These are phyloP conservation scores for Melaleuca alternifolia DNA, from an alignment of 345 rosid species.

Conservation along the genomic window DNA sequence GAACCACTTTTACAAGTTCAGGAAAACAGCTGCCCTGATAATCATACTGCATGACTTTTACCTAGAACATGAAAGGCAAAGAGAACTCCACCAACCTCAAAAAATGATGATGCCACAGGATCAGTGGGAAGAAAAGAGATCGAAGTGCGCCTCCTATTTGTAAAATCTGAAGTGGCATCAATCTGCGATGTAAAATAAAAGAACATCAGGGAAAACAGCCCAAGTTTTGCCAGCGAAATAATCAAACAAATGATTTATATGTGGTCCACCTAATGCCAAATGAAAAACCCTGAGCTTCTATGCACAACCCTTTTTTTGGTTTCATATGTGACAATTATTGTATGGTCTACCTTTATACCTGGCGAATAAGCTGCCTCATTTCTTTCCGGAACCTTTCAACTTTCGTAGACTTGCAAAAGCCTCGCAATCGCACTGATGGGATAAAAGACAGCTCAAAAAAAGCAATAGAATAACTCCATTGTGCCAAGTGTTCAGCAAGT, in stretches of 20 bases:
- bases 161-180: constrained; percentile 53
- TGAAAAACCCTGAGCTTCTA: background rate
- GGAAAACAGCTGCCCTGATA: background rate
- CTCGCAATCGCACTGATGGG: constrained; percentile 60
- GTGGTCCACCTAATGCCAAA: background rate
- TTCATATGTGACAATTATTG: background rate
- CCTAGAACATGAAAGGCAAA: background rate
- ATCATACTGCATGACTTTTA: background rate
- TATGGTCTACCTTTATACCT: constrained; percentile 30
- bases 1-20: background rate
- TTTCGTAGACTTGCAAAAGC: constrained; percentile 71
- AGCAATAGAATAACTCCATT: constrained; percentile 80
- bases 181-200: constrained; percentile 24
- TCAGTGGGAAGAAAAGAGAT: constrained; percentile 63
- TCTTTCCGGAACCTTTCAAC: constrained; percentile 85
- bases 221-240: background rate
- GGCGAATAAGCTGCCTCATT: constrained; percentile 69
- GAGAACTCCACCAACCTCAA: constrained; percentile 28
- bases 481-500: constrained; percentile 82
- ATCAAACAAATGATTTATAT: background rate
- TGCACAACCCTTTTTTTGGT: background rate
- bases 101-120: constrained; percentile 49
- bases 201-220: constrained; percentile 5
- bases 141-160: constrained; percentile 46
- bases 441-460: constrained; percentile 84